Percentiles rank a stretch among this genome's conserved stretches.
Evolutionary conservation across 1,284 basidiomycete species (phyloP).

Genomic region (Tylopilus sp.): DNA sequence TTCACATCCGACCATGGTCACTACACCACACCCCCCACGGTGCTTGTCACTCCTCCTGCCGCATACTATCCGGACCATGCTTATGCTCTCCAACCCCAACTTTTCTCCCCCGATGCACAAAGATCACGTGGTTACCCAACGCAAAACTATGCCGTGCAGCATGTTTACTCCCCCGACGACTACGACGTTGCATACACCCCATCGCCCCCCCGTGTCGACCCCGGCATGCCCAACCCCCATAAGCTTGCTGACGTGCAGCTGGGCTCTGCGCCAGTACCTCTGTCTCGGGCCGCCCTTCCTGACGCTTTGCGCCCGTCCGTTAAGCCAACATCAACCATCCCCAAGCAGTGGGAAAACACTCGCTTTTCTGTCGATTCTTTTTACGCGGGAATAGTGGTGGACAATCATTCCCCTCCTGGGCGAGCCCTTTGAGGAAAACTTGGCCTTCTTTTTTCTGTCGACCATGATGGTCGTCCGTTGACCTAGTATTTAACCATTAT

Average conservation of each 20-base stretch:
- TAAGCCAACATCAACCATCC: not conserved
- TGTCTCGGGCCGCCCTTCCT: conserved; percentile 9
- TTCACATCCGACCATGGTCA: conserved; percentile 25
- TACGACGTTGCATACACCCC: conserved; percentile 20
- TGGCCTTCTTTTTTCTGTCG: not conserved
- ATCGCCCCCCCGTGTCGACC: not conserved
- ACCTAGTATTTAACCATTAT: conserved; percentile 19
- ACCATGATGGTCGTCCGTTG: not conserved
- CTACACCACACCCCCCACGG: conserved; percentile 21
- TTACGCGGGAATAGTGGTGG: conserved; percentile 23
- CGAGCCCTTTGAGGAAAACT: conserved; percentile 10
- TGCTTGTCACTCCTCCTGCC: conserved; percentile 12
- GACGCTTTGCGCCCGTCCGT: conserved; percentile 18
- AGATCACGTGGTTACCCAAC: not conserved
- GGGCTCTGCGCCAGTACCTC: conserved; percentile 5
- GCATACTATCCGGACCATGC: conserved; percentile 29
- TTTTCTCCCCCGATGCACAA: conserved; percentile 8
- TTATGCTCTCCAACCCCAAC: conserved; percentile 16
- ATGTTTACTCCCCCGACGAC: conserved; percentile 19
- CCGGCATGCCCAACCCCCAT: conserved; percentile 19
- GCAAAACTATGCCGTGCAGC: conserved; percentile 19
- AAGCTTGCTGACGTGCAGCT: conserved; percentile 4
- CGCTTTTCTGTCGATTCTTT: conserved; percentile 32
- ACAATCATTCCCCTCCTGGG: conserved; percentile 14
- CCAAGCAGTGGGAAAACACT: conserved; percentile 8